Evolutionary conservation across 1,284 basidiomycete genomes (phyloP), one percentile per base, ranked within the genome.

Genomic region (Tremellales sp.): DNA sequence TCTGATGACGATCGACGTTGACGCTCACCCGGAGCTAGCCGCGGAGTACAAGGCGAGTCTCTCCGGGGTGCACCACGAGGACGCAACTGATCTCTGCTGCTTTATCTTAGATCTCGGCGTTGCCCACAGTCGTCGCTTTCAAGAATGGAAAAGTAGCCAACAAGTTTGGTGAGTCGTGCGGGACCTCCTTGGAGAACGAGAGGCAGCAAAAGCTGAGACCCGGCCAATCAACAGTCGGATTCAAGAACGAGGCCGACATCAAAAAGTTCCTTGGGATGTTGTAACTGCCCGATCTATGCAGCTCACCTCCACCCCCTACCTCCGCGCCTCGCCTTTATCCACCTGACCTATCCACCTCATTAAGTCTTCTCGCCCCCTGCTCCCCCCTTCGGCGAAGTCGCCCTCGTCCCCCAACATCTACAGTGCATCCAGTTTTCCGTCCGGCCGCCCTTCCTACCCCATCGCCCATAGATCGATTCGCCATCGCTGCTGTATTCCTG

Each of bases 101-200:
- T 18, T 26, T 25, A n/a, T 6, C 13, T 34, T 43, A 72, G 70
- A 59, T 72, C 35, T 58, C 65, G 13, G 66, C 70, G 1, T 53
- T 73, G 35, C 71, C 71, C 0, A 71, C 68, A 26, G 70, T 73
- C 4, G 60, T 72, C 25, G 71, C 68, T 14, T 73, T 72, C 57
- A 73, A 70, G 57, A 61, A 72, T 47, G 71, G 71, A 25, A 58
- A 65, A 41, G 60, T 62, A 29, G 59, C 61, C 41, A 68, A 67
- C 58, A 70, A 71, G 56, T 72, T 72, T 45, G 58, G 71, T 73
- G 44, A 59, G 71, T 60, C n/a, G 40, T 7, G 33, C 19, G 27
- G 18, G 24, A 33, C 16, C 27, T 13, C 34, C 12, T 40, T 21
- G 24, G 22, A 3, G 8, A 5, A 31, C 22, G n/a, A 4, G 29